Evolutionary conservation across 768 basidiomycete species (phyloP).

Genomic region (Tylopilus subfusipes): DNA sequence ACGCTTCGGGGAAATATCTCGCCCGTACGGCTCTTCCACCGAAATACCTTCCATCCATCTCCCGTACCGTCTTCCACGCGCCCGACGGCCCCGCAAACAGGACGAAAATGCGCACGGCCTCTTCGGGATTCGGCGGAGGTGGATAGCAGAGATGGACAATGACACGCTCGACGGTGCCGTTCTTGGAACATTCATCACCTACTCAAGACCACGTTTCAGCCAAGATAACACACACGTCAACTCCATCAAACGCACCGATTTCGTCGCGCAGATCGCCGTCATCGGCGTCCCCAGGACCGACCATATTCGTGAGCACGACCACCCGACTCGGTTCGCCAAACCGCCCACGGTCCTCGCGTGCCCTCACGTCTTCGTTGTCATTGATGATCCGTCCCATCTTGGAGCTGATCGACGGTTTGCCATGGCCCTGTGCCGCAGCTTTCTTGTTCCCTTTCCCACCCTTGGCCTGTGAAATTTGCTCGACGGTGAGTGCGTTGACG

Average conservation of each 20-base stretch:
- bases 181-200: constrained; percentile 92
- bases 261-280: constrained; percentile 85
- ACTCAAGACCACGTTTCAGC: neutral
- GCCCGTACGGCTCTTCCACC: constrained; percentile 82
- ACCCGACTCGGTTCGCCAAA: constrained; percentile 91
- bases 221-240: neutral
- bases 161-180: constrained; percentile 89
- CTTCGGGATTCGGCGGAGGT: constrained; percentile 58
- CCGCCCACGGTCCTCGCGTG: constrained; percentile 69
- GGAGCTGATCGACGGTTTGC: constrained; percentile 43
- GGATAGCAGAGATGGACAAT: constrained; percentile 77
- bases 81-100: constrained; percentile 88
- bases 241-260: constrained; percentile 56
- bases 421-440: constrained; percentile 35
- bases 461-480: constrained; percentile 47
- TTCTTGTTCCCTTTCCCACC: constrained; percentile 37
- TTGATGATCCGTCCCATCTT: constrained; percentile 90
- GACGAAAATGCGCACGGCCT: constrained; percentile 90
- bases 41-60: constrained; percentile 90
- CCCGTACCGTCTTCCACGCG: constrained; percentile 94
- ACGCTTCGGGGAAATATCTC: constrained; percentile 69
- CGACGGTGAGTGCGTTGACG: constrained; percentile 82
- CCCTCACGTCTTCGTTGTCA: constrained; percentile 79
- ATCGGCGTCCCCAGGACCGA: constrained; percentile 75
- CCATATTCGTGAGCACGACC: constrained; percentile 88